phyloP scores from a whole-genome alignment of 805 yeast genomes.

The Ascoidea rubescens region DNA sequence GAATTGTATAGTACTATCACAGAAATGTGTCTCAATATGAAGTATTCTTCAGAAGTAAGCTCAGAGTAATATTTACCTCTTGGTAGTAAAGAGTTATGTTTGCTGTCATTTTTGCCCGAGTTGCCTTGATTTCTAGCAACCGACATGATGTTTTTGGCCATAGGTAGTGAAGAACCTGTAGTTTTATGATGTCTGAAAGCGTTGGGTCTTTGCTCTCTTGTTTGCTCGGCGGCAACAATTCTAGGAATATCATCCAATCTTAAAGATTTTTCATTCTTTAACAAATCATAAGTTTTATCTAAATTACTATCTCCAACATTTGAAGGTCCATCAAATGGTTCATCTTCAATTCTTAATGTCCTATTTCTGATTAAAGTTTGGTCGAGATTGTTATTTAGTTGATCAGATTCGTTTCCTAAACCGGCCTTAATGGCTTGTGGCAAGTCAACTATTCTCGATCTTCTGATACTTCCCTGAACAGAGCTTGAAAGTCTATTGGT shows the following conservation, averaged over 20 bases:
- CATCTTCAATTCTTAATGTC: constrained; percentile 17
- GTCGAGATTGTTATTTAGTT: constrained; percentile 11
- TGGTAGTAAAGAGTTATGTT: constrained; percentile 6
- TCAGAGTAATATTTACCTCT: constrained; percentile 49
- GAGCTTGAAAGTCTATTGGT: constrained; percentile 40
- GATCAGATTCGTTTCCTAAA: constrained; percentile 12
- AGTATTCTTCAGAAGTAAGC: constrained; percentile 40
- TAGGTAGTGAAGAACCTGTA: constrained; percentile 6
- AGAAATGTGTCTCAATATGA: constrained; percentile 43
- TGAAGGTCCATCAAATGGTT: constrained; percentile 14
- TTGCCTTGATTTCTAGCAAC: background rate
- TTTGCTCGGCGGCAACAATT: constrained; percentile 94
- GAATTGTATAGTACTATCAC: constrained; percentile 31
- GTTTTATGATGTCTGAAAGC: constrained; percentile 72
- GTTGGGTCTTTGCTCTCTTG: constrained; percentile 83
- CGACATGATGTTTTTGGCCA: background rate
- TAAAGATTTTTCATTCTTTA: constrained; percentile 70
- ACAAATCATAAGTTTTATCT: constrained; percentile 46
- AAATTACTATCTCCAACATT: constrained; percentile 21
- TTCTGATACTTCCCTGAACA: constrained; percentile 46
- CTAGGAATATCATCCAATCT: constrained; percentile 95
- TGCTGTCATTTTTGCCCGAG: background rate
- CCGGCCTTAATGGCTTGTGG: constrained; percentile 33
- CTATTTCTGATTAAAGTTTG: constrained; percentile 8
- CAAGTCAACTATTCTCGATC: constrained; percentile 51